Conservation (phyloP, 1,284 basidiomycete genomes). For the Cryptococcus sp. region DNA sequence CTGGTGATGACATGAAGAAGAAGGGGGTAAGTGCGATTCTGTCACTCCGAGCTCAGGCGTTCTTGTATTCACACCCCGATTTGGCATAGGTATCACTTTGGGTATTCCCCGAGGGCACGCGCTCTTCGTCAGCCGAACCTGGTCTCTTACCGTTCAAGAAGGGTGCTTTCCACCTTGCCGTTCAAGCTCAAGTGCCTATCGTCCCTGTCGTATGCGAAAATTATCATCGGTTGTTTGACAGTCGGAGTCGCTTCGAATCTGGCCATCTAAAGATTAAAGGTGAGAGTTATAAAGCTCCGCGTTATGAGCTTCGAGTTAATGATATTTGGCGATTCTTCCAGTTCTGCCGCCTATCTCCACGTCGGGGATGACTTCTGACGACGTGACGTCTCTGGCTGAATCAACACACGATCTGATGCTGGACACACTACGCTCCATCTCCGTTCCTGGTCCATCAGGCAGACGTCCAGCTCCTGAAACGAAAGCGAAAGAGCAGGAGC, state of each 20-base stretch:
- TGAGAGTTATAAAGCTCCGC: constrained; percentile 63
- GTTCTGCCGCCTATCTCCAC: constrained; percentile 59
- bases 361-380: constrained; percentile 52
- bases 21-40: constrained; percentile 53
- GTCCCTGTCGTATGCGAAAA: constrained; percentile 93
- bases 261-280: constrained; percentile 81
- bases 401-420: constrained; percentile 55
- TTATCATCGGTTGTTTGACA: constrained; percentile 79
- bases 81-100: constrained; percentile 67
- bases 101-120: constrained; percentile 92
- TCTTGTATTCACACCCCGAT: not conserved
- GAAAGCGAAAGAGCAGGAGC: not conserved
- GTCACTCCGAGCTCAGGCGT: not conserved
- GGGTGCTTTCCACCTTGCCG: constrained; percentile 94
- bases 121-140: constrained; percentile 67
- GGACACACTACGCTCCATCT: constrained; percentile 47
- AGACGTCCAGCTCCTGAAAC: not conserved
- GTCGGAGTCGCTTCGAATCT: constrained; percentile 70
- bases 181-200: constrained; percentile 79
- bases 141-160: constrained; percentile 91
- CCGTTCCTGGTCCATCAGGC: constrained; percentile 25
- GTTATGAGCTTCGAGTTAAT: constrained; percentile 53
- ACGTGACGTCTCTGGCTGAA: constrained; percentile 55
- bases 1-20: constrained; percentile 78
- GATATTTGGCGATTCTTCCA: constrained; percentile 66